phyloP scores from a whole-genome alignment of 345 rosid species.

The Eucalyptus pauciflora region DNA sequence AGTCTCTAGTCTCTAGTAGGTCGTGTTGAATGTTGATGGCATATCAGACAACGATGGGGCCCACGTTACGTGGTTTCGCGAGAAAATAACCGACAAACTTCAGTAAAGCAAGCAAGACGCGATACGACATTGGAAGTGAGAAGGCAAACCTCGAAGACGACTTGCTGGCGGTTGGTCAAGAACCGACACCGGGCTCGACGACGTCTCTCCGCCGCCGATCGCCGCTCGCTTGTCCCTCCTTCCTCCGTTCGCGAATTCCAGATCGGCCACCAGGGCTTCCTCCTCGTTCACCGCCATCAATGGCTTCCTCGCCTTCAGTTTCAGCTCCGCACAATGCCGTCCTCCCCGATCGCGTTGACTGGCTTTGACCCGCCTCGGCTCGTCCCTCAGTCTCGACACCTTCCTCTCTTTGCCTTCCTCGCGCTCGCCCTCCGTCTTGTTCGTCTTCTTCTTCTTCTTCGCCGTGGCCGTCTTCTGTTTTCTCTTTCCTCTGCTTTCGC shows the following conservation, averaged over 20 bases:
- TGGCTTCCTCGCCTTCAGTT: conserved; percentile 1
- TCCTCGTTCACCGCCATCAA: conserved; percentile 6
- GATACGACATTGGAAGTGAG: not conserved
- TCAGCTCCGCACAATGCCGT: not conserved
- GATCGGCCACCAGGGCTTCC: conserved; percentile 5
- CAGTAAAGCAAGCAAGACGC: not conserved
- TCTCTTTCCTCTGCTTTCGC: not conserved
- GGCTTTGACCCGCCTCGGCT: conserved; percentile 22
- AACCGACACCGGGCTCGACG: conserved; percentile 48
- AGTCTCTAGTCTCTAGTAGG: not conserved
- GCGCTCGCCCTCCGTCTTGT: not conserved
- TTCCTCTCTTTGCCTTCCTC: conserved; percentile 13
- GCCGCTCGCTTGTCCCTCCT: not conserved
- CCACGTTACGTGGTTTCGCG: not conserved
- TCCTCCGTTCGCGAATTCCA: conserved; percentile 1
- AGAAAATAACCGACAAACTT: not conserved
- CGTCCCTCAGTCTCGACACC: conserved; percentile 32
- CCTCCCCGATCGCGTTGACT: not conserved
- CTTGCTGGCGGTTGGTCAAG: conserved; percentile 4
- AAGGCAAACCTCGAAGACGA: not conserved
- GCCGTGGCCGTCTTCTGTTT: conserved; percentile 10
- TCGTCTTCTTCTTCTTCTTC: not conserved
- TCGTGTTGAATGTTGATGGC: not conserved
- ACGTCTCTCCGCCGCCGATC: conserved; percentile 10
- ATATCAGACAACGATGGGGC: not conserved